These are phyloP conservation scores for Neurospora sp. DNA, from an alignment of 495 filamentous ascomycete genomes.

Conservation along the genomic window DNA sequence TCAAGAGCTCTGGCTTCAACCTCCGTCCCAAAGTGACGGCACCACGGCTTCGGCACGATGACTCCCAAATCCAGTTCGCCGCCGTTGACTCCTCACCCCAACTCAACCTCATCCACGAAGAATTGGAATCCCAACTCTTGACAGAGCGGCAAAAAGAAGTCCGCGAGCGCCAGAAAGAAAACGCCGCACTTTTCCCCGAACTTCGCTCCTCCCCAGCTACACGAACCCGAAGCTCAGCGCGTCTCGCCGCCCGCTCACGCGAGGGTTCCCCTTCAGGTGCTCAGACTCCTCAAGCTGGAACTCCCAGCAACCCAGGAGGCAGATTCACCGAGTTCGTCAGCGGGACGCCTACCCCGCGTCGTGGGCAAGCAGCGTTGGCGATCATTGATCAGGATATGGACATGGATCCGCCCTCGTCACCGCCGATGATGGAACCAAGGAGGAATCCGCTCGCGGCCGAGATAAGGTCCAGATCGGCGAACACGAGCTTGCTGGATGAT, in stretches of 20 bases:
- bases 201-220: slow-evolving; percentile 49
- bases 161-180: slow-evolving; percentile 53
- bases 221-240: background rate
- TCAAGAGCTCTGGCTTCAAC: slow-evolving; percentile 6
- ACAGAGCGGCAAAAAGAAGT: slow-evolving; percentile 69
- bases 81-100: slow-evolving; percentile 50
- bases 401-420: slow-evolving; percentile 43
- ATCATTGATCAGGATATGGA: slow-evolving; percentile 34
- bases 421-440: slow-evolving; percentile 32
- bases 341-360: slow-evolving; percentile 71
- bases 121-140: slow-evolving; percentile 51
- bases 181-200: slow-evolving; percentile 60
- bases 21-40: slow-evolving; percentile 8
- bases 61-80: slow-evolving; percentile 70
- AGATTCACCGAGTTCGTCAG: slow-evolving; percentile 53
- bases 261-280: background rate
- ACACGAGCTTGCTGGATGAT: slow-evolving; percentile 29
- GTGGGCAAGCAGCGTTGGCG: slow-evolving; percentile 29
- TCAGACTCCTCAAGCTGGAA: slow-evolving; percentile 19
- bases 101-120: slow-evolving; percentile 5
- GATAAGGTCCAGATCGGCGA: slow-evolving; percentile 32
- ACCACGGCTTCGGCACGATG: slow-evolving; percentile 52
- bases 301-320: slow-evolving; percentile 24
- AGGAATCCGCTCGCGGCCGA: slow-evolving; percentile 41
- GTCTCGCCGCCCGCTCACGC: background rate